Evolutionary conservation across 2,329 filamentous ascomycete genomes (phyloP), one percentile per base, ranked within the genome.

Genomic region (Phialophora macrospora): DNA sequence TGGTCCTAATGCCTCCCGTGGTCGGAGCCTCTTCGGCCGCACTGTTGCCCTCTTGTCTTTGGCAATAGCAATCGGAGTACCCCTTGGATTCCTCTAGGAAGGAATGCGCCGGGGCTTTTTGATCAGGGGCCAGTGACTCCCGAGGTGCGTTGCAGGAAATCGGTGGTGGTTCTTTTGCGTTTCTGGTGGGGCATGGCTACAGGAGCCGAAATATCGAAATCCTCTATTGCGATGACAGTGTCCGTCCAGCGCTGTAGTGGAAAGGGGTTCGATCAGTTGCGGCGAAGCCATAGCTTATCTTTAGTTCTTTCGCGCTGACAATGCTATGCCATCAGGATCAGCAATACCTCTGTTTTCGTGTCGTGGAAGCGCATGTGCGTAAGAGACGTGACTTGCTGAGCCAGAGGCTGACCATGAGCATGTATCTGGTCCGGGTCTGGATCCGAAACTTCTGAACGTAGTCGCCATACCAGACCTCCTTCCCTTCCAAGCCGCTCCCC

Each of bases 21-120:
- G 48, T 24, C 48, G 24, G 48, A 26, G 48, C 26, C 20, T 51
- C 48, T 24, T 2, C 22, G 48, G 17, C 7, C 48, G 14, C 6
- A 28, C 14, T 26, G 48, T 51, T 5, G 48, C 48, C 7, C 22
- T 51, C 12, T 28, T 51, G 22, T 51, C 24, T 51, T 28, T 51
- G 48, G 48, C 48, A 12, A 51, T 22, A 51, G 48, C 48, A 22
- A 26, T 51, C 20, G 20, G 14, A 12, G 11, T 51, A 14, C 20
- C 48, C 12, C 24, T 51, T 51, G 48, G 48, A 28, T 51, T 51
- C 11, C 48, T 51, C 20, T 51, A 26, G 20, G 48, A 51, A 14
- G 9, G 48, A 51, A 22, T 51, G 20, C 20, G 11, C 48, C 20
- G 24, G 9, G 48, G 24, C 24, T 51, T n/a, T 20, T 6, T 44